These are phyloP conservation scores for Hericium erinaceus DNA, from an alignment of 768 basidiomycete genomes.

Conservation along the genomic window DNA sequence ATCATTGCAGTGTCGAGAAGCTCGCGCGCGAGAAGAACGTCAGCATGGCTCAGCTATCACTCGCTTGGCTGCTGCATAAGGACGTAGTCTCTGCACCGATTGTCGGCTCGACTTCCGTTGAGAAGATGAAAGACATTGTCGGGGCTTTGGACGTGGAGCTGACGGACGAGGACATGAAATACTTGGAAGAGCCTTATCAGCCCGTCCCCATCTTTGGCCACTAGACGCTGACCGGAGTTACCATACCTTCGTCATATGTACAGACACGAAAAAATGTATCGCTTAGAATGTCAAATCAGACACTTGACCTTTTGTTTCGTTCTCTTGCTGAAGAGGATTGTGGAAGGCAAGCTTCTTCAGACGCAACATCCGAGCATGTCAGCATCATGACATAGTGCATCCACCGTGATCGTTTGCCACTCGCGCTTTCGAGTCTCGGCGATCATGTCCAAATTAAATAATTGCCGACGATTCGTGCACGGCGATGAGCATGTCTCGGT, in stretches of 20 bases:
- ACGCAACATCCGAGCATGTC: too few relatives aligned
- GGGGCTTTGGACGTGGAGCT: background rate
- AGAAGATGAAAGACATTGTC: background rate
- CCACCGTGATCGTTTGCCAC: too few relatives aligned
- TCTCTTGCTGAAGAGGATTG: too few relatives aligned
- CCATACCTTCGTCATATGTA: too few relatives aligned
- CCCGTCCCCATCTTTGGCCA: background rate
- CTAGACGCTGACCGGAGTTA: background rate
- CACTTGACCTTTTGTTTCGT: too few relatives aligned
- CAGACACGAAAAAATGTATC: too few relatives aligned
- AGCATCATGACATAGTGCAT: too few relatives aligned
- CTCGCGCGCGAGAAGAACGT: constrained; percentile 24
- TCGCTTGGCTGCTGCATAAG: constrained; percentile 24
- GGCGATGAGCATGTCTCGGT: background rate
- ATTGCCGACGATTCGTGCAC: background rate
- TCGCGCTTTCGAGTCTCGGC: too few relatives aligned
- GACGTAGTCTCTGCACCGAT: background rate
- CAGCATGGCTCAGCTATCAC: constrained; percentile 28
- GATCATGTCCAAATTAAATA: too few relatives aligned
- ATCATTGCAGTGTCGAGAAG: constrained; percentile 18
- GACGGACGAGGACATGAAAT: constrained; percentile 1
- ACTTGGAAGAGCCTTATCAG: constrained; percentile 1
- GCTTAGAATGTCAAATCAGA: too few relatives aligned
- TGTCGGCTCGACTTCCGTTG: background rate
- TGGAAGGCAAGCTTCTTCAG: too few relatives aligned